A percentile compares a stretch with the other conserved stretches of the same genome.
phyloP scores from a whole-genome alignment of 108 stramenopile species.

The Nitzschia sp. region DNA sequence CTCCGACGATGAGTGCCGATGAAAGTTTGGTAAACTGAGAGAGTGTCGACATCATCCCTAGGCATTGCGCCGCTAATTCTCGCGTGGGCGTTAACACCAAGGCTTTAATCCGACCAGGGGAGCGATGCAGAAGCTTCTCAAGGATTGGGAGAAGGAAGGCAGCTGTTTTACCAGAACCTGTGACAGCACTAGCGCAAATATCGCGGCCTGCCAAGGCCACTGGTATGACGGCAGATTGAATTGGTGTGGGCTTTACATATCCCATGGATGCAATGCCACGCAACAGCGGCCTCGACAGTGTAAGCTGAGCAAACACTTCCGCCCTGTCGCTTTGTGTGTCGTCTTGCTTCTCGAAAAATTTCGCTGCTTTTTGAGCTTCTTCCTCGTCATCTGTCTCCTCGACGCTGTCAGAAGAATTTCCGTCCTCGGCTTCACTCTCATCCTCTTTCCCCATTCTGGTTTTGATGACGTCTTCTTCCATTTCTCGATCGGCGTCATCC shows the following conservation, averaged over 20 bases:
- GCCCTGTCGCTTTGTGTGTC: conserved; percentile 29
- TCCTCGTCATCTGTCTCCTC: conserved; percentile 56
- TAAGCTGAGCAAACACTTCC: conserved; percentile 87
- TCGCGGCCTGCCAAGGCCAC: conserved; percentile 92
- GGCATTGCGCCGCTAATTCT: conserved; percentile 94
- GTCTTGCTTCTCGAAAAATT: conserved; percentile 64
- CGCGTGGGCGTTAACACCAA: conserved; percentile 94
- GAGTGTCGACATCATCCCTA: conserved; percentile 86
- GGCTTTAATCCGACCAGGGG: conserved; percentile 70
- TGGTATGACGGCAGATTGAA: conserved; percentile 92
- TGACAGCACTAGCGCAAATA: conserved; percentile 86
- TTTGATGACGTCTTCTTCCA: conserved; percentile 61
- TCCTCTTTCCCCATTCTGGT: conserved; percentile 39
- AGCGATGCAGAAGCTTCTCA: conserved; percentile 89
- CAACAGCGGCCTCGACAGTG: conserved; percentile 91
- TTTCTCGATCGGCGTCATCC: conserved; percentile 45
- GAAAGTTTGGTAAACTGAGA: conserved; percentile 88
- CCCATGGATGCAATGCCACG: conserved; percentile 94
- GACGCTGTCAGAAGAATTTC: conserved; percentile 33
- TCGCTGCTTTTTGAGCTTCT: conserved; percentile 71
- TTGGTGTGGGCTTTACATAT: conserved; percentile 93
- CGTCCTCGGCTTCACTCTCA: conserved; percentile 39
- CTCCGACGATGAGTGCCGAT: conserved; percentile 89
- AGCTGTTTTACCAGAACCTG: conserved; percentile 92
- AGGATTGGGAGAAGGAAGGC: conserved; percentile 96